A percentile compares a stretch with the other conserved stretches of the same genome.
phyloP scores from a whole-genome alignment of 768 basidiomycete genomes.

The Tulasnella sp. region DNA sequence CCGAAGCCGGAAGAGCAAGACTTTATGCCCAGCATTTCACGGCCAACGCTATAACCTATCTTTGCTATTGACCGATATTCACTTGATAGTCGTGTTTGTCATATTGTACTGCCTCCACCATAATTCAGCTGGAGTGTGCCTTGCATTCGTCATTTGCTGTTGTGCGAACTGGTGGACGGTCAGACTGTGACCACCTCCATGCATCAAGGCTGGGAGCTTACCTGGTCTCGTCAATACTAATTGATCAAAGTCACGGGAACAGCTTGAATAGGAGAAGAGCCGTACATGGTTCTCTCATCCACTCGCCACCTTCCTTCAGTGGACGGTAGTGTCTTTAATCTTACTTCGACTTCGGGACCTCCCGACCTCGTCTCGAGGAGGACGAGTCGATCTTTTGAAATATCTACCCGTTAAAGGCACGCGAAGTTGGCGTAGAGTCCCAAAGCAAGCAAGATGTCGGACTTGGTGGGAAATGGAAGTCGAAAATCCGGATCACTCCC shows the following conservation, averaged over 20 bases:
- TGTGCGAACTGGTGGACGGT: neutral
- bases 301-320: neutral
- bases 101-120: neutral
- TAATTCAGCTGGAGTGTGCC: neutral
- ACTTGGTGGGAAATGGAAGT: neutral
- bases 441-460: neutral
- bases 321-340: neutral
- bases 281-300: neutral
- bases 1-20: neutral
- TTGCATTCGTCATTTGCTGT: neutral
- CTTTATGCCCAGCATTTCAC: neutral
- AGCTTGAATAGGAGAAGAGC: neutral
- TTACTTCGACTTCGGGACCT: neutral
- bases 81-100: neutral
- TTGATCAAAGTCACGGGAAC: neutral
- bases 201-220: neutral
- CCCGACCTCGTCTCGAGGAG: no score
- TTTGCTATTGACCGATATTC: neutral
- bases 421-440: neutral
- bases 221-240: neutral
- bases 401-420: neutral
- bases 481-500: neutral
- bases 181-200: neutral
- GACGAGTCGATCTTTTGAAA: neutral
- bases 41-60: neutral